These are phyloP conservation scores for Phytophthora hibernalis DNA, from an alignment of 352 stramenopile genomes.

Conservation along the genomic window DNA sequence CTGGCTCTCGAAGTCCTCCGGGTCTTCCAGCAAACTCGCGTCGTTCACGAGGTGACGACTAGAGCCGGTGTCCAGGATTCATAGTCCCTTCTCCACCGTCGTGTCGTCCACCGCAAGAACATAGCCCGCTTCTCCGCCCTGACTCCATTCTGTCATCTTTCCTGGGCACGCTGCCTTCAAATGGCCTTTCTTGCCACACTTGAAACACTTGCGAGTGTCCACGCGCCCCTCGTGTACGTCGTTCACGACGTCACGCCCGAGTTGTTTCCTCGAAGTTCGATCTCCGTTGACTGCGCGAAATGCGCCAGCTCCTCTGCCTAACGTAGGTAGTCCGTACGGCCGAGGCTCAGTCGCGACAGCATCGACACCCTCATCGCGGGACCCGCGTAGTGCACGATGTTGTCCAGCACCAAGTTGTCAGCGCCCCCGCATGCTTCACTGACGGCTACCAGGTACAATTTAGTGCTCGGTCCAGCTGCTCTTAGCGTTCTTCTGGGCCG, in stretches of 20 bases:
- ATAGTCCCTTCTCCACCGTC: neutral
- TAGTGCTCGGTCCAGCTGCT: slow-evolving; percentile 22
- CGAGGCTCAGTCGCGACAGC: slow-evolving; percentile 15
- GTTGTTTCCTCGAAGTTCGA: too few relatives aligned
- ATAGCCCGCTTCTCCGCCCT: neutral
- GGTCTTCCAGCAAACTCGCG: too few relatives aligned
- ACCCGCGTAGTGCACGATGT: too few relatives aligned
- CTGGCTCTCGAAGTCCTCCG: too few relatives aligned
- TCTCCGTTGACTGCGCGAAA: too few relatives aligned
- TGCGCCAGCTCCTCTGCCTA: slow-evolving; percentile 31
- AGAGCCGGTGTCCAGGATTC: slow-evolving; percentile 19
- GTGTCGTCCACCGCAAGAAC: neutral
- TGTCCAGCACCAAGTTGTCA: slow-evolving; percentile 19
- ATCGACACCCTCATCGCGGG: slow-evolving; percentile 9
- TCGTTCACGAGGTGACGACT: slow-evolving; percentile 23
- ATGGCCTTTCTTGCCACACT: slow-evolving; percentile 6
- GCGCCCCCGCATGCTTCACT: too few relatives aligned
- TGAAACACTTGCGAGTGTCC: slow-evolving; percentile 20
- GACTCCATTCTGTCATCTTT: neutral
- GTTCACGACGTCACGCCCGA: too few relatives aligned
- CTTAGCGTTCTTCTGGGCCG: slow-evolving; percentile 13
- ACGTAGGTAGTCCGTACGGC: slow-evolving; percentile 11
- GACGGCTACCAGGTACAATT: slow-evolving; percentile 26
- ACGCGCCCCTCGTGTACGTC: too few relatives aligned
- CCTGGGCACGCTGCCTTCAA: slow-evolving; percentile 8